Evolutionary conservation across 176 grass and related monocot genomes (phyloP).

Genomic region (Oryza punctata): DNA sequence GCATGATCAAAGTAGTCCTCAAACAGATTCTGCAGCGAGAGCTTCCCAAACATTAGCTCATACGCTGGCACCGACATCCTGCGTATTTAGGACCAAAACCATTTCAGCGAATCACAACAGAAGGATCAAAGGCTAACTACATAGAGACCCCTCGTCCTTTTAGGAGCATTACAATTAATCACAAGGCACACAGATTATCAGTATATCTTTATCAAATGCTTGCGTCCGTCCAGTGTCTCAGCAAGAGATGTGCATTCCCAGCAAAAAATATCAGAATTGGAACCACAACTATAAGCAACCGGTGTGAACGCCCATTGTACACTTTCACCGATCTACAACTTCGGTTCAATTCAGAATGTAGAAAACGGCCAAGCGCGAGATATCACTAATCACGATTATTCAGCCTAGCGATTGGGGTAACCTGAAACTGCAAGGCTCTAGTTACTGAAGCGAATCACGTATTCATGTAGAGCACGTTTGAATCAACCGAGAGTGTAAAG

Average conservation of each 20-base stretch:
- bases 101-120: background rate
- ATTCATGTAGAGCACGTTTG: background rate
- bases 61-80: conserved; percentile 90
- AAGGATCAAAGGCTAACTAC: background rate
- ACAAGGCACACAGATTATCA: background rate
- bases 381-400: background rate
- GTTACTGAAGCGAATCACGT: background rate
- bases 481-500: background rate
- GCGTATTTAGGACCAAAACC: background rate
- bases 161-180: background rate
- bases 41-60: conserved; percentile 88
- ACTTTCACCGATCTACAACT: background rate
- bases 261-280: background rate
- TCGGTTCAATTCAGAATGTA: no score
- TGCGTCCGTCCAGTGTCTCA: background rate
- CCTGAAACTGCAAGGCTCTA: background rate
- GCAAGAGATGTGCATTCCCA: background rate
- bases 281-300: background rate
- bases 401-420: background rate
- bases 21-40: conserved; percentile 63
- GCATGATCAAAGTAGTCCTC: conserved; percentile 92
- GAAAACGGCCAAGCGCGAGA: background rate
- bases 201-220: background rate
- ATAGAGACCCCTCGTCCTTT: background rate
- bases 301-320: background rate